Conservation (phyloP, 2,329 filamentous ascomycete genomes). For the Orbilia brochopaga region DNA sequence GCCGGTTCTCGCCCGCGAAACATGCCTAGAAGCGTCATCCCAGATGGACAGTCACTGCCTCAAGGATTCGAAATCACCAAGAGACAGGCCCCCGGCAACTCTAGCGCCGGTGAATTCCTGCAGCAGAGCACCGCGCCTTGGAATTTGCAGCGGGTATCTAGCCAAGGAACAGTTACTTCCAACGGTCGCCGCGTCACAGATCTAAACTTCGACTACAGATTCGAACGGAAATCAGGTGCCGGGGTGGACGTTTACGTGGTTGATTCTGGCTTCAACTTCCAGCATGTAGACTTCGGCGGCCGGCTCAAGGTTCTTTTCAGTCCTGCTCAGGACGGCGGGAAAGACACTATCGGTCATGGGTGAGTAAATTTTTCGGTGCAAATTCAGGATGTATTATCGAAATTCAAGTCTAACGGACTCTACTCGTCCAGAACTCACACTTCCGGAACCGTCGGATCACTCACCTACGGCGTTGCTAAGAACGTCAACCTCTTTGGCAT, state of each 20-base stretch:
- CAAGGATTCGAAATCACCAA: background rate
- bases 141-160: constrained; percentile 56
- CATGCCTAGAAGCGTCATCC: constrained; percentile 42
- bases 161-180: constrained; percentile 52
- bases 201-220: constrained; percentile 58
- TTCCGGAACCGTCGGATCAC: constrained; percentile 53
- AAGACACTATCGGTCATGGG: constrained; percentile 61
- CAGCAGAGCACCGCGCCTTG: constrained; percentile 51
- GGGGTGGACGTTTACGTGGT: constrained; percentile 62
- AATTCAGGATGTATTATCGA: background rate
- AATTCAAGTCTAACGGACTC: background rate
- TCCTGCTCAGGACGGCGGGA: constrained; percentile 60
- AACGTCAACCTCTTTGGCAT: constrained; percentile 60
- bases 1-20: constrained; percentile 13
- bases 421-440: constrained; percentile 50
- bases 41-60: background rate
- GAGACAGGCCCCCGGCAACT: background rate
- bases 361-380: constrained; percentile 59
- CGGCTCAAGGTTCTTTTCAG: constrained; percentile 51
- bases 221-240: constrained; percentile 56
- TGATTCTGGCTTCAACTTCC: constrained; percentile 59
- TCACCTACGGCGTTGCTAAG: constrained; percentile 61
- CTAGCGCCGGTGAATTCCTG: constrained; percentile 4
- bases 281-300: constrained; percentile 54
- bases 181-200: constrained; percentile 52